Base-by-base conservation (phyloP, 1,284 basidiomycete species). In the Irpex rosettiformis region DNA sequence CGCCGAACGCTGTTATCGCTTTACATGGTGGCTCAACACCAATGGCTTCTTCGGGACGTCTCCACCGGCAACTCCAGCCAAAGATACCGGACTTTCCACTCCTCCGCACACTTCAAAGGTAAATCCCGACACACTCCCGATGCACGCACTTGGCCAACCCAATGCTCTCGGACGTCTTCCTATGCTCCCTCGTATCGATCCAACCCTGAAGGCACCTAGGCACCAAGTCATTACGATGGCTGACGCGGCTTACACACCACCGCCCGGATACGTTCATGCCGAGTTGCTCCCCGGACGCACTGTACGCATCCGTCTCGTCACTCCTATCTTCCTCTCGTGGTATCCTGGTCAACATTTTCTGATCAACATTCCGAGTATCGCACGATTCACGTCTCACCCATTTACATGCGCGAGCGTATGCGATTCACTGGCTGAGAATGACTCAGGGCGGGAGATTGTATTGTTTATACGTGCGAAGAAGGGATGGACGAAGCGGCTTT, bases 261-360 rank as follows among this genome's bases (percentile, higher is more conserved):
- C 86, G 4, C 76, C 80, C 4, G 90, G 90, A 1, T 93, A 82
- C 70, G 90, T 86, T 0, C 85, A 90, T 56, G 89, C 85, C 1
- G 90, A 93, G 67, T 76, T 94, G 2, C 76, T 95, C 10, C 86
- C 93, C 0, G 93, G 93, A 2, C 79, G 85, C 16, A 93, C 88
- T 2, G 73, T 95, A 18, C 86, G 93, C 21, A 71, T 95, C 21
- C 87, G 89, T 0, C 75, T 93, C 42, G 77, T 86, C 45, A 81
- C 88, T 0, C 81, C 86, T 0, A 79, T 79, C 0, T 80, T 79
- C 53, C 70, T 89, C 54, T 72, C 77, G 0, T 94, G 91, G 91
- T 79, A 83, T 3, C 86, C 93, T 0, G 93, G 93, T 3, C 90
- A 93, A 69, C 88, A 91, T 70, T 84, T 94, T 64, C 79, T 91